Evolutionary conservation across 2,329 filamentous ascomycete genomes (phyloP), one percentile per base, ranked within the genome.

Genomic region (Chrysosporium keratinophilum): DNA sequence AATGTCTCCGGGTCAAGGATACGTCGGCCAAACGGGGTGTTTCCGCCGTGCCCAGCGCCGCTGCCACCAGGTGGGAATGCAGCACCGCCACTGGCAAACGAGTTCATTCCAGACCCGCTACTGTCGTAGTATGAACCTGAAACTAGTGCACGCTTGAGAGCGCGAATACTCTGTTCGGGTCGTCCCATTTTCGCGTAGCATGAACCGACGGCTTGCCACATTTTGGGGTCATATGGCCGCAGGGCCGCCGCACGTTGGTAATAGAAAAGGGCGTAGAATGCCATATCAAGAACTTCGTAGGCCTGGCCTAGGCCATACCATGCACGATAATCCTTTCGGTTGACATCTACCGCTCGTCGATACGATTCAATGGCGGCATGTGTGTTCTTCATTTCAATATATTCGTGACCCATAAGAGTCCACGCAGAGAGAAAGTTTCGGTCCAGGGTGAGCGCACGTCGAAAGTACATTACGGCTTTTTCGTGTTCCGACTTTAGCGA

Each of bases 381-480:
- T 0, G 91, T 97, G 67, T 98, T 98, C 66, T 97, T 98, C 71
- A 98, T 83, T 69, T 98, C 93, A 52, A 97, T 89, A 62, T 96
- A 98, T 68, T 98, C 93, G 69, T 98, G 93, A 1, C 93, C 93
- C 91, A 98, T 97, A 1, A 98, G 76, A 0, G 93, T 98, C 93
- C 93, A 98, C 1, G 93, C 93, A 0, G 89, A 94, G 14, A 96
- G 78, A 66, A 93, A 98, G 23, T 83, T 85, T 9, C 91, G 83
- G 66, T 98, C 93, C 0, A 98, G 76, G 0, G 88, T 94, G 17
- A 98, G 73, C 0, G 93, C 93, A 19, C 93, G 84, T 2, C 93
- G 85, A 74, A 98, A 98, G 70, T 97, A 97, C 72, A 96, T 89
- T 51, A 98, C 90, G 0, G 93, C 91, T 67, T 98, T 98, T 68